phyloP scores from a whole-genome alignment of 73 alveolate species.

The Loxodes magnus region DNA sequence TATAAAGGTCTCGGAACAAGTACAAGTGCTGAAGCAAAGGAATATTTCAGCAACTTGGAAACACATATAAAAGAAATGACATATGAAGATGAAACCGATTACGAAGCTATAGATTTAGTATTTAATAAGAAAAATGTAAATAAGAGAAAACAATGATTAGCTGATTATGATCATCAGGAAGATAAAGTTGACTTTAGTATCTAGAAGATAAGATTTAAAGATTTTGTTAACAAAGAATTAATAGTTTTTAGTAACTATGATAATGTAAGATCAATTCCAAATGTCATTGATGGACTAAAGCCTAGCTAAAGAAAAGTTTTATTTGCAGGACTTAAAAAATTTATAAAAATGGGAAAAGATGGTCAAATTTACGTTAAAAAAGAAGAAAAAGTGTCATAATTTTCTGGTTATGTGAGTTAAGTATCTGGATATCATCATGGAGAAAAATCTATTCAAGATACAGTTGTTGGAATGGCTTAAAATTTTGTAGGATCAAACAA shows the following conservation, averaged over 20 bases:
- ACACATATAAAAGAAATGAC: background rate
- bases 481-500: slow-evolving; percentile 97
- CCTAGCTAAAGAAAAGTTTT: slow-evolving; percentile 98
- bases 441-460: slow-evolving; percentile 79
- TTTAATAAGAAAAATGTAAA: slow-evolving; percentile 95
- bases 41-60: slow-evolving; percentile 78
- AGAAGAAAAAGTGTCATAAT: slow-evolving; percentile 97
- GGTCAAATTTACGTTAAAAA: no score
- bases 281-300: slow-evolving; percentile 94
- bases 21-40: slow-evolving; percentile 96
- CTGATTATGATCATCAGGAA: background rate
- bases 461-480: slow-evolving; percentile 98
- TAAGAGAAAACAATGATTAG: slow-evolving; percentile 90
- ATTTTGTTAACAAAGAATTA: slow-evolving; percentile 94
- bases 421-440: slow-evolving; percentile 99
- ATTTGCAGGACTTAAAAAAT: no score
- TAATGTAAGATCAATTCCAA: slow-evolving; percentile 93
- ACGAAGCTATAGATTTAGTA: slow-evolving; percentile 88
- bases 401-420: slow-evolving; percentile 98
- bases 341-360: no score
- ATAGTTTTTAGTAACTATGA: slow-evolving; percentile 56
- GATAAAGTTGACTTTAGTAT: background rate
- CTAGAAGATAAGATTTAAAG: slow-evolving; percentile 44
- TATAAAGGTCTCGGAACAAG: slow-evolving; percentile 99
- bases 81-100: background rate